phyloP scores from a whole-genome alignment of 2,329 filamentous ascomycete species.

The Pseudocercospora musae region DNA sequence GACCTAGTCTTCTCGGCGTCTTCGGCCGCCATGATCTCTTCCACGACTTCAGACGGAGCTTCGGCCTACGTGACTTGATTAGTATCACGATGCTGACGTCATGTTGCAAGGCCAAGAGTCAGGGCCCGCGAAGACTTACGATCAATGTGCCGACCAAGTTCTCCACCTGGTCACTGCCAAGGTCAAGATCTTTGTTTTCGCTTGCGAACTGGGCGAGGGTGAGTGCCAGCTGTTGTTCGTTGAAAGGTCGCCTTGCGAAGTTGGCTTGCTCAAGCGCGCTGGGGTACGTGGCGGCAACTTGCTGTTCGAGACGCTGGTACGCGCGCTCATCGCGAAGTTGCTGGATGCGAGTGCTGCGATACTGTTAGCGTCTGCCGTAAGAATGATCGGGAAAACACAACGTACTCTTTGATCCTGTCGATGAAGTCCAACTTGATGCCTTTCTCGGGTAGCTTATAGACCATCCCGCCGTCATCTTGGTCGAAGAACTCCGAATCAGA shows the following conservation, averaged over 20 bases:
- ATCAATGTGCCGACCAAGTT: conserved; percentile 59
- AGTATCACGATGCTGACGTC: conserved; percentile 27
- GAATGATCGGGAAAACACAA: not conserved
- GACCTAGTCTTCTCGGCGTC: conserved; percentile 25
- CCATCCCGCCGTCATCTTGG: conserved; percentile 35
- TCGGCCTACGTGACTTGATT: conserved; percentile 37
- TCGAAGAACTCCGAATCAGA: conserved; percentile 47
- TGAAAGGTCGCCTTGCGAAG: conserved; percentile 49
- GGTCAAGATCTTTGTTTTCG: conserved; percentile 48
- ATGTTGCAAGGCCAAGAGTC: conserved; percentile 17
- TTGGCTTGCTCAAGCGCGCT: conserved; percentile 34
- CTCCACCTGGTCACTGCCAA: conserved; percentile 46
- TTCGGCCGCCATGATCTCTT: conserved; percentile 36
- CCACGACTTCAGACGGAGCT: conserved; percentile 43
- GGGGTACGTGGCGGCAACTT: conserved; percentile 6
- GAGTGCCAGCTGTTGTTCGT: conserved; percentile 65
- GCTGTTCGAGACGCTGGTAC: conserved; percentile 17
- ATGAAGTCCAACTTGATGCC: conserved; percentile 60
- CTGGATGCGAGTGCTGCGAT: conserved; percentile 24
- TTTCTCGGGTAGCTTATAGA: conserved; percentile 45
- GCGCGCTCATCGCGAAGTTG: conserved; percentile 22
- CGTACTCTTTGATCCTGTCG: conserved; percentile 53
- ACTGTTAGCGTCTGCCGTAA: conserved; percentile 10
- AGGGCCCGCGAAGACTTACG: conserved; percentile 48
- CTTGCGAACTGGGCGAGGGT: conserved; percentile 59